A percentile compares a stretch with the other conserved stretches of the same genome.
Conservation (phyloP, 345 rosid species). For the Salix suchowensis region DNA sequence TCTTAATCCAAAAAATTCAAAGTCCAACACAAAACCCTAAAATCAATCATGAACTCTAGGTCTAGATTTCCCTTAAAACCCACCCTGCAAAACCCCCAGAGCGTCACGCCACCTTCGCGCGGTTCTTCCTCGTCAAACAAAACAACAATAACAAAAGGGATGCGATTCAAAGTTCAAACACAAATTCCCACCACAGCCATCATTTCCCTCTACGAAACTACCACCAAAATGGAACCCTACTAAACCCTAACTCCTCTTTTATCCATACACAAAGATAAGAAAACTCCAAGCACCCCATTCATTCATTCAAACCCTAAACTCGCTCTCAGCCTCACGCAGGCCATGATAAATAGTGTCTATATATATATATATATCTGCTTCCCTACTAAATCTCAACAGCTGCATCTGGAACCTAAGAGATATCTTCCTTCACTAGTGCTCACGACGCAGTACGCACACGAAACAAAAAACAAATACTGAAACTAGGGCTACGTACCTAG, state of each 20-base stretch:
- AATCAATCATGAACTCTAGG: conserved; percentile 1
- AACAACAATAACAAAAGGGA: not conserved
- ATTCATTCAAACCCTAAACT: not conserved
- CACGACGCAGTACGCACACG: not conserved
- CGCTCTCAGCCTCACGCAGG: not conserved
- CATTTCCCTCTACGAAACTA: not conserved
- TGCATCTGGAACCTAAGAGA: not conserved
- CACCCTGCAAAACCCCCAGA: not conserved
- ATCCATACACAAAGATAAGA: not conserved
- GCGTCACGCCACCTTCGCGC: not conserved
- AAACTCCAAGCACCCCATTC: not conserved
- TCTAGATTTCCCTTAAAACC: not conserved
- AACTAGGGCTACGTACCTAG: not conserved
- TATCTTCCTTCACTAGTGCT: not conserved
- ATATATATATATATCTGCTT: not conserved
- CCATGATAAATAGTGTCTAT: conserved; percentile 4
- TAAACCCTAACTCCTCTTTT: not conserved
- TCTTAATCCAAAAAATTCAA: not conserved
- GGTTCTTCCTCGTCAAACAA: not conserved
- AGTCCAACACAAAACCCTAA: conserved; percentile 14
- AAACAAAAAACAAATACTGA: not conserved
- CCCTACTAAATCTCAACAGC: conserved; percentile 1
- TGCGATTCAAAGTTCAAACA: not conserved
- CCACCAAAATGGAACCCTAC: conserved; percentile 1
- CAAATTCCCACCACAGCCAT: not conserved